Conservation (phyloP, 2,329 filamentous ascomycete species). For the Colletotrichum cereale region DNA sequence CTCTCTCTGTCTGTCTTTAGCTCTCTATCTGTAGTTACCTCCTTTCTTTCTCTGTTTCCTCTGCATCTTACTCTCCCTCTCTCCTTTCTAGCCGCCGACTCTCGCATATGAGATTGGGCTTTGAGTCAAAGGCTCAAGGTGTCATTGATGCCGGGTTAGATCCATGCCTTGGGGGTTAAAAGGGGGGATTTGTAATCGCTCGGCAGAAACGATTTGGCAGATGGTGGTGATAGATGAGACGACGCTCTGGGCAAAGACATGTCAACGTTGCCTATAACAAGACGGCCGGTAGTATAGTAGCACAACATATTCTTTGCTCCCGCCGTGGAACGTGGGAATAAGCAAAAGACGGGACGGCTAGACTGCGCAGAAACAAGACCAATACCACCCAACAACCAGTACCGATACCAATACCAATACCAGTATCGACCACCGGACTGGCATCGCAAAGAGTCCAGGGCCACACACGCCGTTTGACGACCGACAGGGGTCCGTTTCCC, state of each 20-base stretch:
- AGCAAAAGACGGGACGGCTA: neutral
- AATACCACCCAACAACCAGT: neutral
- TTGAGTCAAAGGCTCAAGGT: neutral
- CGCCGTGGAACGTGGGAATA: neutral
- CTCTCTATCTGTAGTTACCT: too few species aligned
- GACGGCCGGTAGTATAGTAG: neutral
- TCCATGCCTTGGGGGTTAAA: fast-evolving
- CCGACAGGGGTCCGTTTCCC: slow-evolving; percentile 13
- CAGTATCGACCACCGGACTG: neutral
- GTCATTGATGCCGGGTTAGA: too few species aligned
- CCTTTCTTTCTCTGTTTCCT: too few species aligned
- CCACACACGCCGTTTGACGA: neutral
- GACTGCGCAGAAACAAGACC: neutral
- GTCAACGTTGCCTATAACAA: neutral
- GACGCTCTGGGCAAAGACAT: slow-evolving; percentile 5
- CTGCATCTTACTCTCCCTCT: neutral
- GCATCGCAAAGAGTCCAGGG: neutral
- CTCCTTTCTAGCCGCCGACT: too few species aligned
- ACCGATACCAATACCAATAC: neutral
- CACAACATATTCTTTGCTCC: neutral
- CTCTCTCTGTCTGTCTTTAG: too few species aligned
- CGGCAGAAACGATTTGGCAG: neutral
- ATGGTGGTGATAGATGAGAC: slow-evolving; percentile 9
- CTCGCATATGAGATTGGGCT: neutral
- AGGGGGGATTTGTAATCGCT: neutral